These are phyloP conservation scores for Rhizopogon rudus DNA, from an alignment of 768 basidiomycete species.

Conservation along the genomic window DNA sequence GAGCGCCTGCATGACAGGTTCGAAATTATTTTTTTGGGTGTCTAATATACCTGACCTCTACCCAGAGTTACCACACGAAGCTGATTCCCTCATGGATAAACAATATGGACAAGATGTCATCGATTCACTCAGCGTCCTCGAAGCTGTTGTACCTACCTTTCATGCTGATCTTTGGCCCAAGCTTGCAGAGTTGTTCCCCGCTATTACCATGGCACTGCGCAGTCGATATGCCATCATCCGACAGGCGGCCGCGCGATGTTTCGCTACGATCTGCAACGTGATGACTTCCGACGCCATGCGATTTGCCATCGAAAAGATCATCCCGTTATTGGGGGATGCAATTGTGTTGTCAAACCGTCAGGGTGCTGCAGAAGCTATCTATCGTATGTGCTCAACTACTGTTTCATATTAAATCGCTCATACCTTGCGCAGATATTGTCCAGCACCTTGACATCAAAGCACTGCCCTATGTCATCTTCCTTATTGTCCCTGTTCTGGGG, in stretches of 20 bases:
- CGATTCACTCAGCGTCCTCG: slow-evolving; percentile 87
- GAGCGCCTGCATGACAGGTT: slow-evolving; percentile 64
- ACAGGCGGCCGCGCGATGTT: slow-evolving; percentile 79
- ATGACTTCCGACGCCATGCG: slow-evolving; percentile 86
- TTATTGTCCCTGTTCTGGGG: slow-evolving; percentile 93
- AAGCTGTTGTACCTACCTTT: slow-evolving; percentile 74
- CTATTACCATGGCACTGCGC: slow-evolving; percentile 70
- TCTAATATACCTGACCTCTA: background rate
- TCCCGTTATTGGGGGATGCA: slow-evolving; percentile 82
- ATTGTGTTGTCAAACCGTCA: slow-evolving; percentile 71
- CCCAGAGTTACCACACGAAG: slow-evolving; percentile 49
- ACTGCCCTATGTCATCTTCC: slow-evolving; percentile 93
- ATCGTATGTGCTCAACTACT: slow-evolving; percentile 56
- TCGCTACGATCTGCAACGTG: slow-evolving; percentile 83
- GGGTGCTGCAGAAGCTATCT: slow-evolving; percentile 86
- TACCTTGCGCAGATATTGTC: slow-evolving; percentile 65
- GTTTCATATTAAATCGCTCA: slow-evolving; percentile 9
- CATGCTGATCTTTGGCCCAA: slow-evolving; percentile 65
- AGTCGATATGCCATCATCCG: slow-evolving; percentile 89
- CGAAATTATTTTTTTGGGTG: slow-evolving; percentile 10
- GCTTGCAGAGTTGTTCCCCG: slow-evolving; percentile 69
- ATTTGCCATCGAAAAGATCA: slow-evolving; percentile 78
- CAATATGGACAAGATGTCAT: slow-evolving; percentile 85
- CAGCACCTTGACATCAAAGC: slow-evolving; percentile 90
- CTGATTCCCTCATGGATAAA: slow-evolving; percentile 63